Base-by-base conservation (phyloP, 2,329 filamentous ascomycete genomes). In the Coniochaeta sp. region DNA sequence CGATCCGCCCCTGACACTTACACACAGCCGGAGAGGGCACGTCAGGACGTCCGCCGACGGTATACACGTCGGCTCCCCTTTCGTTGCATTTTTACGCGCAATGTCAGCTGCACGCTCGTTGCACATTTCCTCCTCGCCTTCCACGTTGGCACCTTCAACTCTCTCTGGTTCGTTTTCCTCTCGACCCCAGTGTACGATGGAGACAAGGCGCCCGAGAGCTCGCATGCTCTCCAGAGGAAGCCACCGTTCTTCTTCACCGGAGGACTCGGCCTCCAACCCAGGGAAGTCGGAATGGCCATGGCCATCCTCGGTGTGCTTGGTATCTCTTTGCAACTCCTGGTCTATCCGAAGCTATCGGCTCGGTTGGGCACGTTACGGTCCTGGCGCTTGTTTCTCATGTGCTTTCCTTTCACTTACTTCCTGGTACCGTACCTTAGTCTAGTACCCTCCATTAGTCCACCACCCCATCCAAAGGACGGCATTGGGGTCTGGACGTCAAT, bases 131-230 rank as follows among this genome's bases (percentile, higher is more conserved):
- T 90, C 53, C 77, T 90, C 47, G 80, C 83, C 16, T 80, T 89
- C 57, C 87, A 91, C 66, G 75, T 89, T 60, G 86, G 84, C 54
- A 85, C 86, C 26, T 91, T 90, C 71, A 86, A 88, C 62, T 80
- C 85, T 2, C 78, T 91, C 42, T 89, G 85, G 72, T 87, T 88
- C 55, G 76, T 89, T 49, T 91, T 91, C 66, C 75, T 91, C 45
- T 89, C 87, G 1, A 87, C 86, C 0, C 84, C 86, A 0, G 82
- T 85, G 4, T 81, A 74, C 55, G 67, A 75, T 58, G 71, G 74
- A 0, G 35, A 59, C 10, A 56, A 65, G 0, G 67, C 68, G 0
- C 51, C 64, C 1, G 59, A 64, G 1, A 53, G 60, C 0, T 54
- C 58, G 1, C 56, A 63, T 1, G 62, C 64, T 27, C 59, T 65